These are phyloP conservation scores for Solanum chilense DNA, from an alignment of 257 asterid genomes.

Conservation along the genomic window DNA sequence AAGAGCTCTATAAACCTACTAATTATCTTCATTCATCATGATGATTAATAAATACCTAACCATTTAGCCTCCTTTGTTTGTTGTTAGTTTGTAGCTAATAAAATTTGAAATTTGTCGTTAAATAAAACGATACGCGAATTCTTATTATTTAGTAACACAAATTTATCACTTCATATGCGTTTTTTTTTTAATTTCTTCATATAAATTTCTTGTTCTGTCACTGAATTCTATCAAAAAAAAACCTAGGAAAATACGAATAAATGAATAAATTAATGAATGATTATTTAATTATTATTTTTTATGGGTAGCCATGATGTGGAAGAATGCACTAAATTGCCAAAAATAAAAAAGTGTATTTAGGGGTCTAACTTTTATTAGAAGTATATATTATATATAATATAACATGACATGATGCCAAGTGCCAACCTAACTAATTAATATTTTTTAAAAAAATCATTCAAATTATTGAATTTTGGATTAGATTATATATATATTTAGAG, in stretches of 20 bases:
- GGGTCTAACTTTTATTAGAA: background rate
- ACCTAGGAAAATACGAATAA: background rate
- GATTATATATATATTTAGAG: background rate
- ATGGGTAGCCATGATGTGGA: background rate
- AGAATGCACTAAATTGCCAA: background rate
- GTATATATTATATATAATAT: background rate
- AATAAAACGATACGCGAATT: background rate
- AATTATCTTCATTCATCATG: background rate
- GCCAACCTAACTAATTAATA: background rate
- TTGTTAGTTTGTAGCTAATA: background rate
- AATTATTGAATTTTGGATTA: background rate
- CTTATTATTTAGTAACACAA: background rate
- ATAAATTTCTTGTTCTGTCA: background rate
- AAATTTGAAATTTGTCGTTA: background rate
- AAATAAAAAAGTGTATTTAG: background rate
- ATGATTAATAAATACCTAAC: background rate
- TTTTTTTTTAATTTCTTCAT: fast-evolving
- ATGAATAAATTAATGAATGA: background rate
- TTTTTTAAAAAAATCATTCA: background rate
- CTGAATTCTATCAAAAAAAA: background rate
- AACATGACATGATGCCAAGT: background rate
- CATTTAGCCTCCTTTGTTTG: background rate
- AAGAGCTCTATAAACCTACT: background rate
- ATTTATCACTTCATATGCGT: background rate
- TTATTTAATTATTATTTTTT: background rate